Percentiles rank a stretch among this genome's conserved stretches.
These are phyloP conservation scores for Lactifluus subvellereus DNA, from an alignment of 768 basidiomycete genomes.

Conservation along the genomic window DNA sequence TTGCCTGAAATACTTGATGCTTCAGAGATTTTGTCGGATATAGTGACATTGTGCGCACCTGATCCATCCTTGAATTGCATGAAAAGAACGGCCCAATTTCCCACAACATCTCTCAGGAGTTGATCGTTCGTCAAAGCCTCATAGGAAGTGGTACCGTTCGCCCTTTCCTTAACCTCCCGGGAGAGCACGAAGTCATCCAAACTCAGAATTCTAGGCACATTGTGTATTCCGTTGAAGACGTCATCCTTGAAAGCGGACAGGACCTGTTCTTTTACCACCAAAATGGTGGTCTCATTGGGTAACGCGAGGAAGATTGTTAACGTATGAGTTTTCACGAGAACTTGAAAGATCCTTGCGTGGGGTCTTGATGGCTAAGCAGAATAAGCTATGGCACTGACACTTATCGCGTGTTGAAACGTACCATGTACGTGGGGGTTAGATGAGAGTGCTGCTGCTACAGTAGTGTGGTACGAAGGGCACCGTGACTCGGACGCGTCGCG, in stretches of 20 bases:
- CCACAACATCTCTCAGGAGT: constrained; percentile 45
- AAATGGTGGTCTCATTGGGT: constrained; percentile 48
- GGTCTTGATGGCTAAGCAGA: constrained; percentile 43
- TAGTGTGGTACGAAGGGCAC: not conserved
- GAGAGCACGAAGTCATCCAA: constrained; percentile 61
- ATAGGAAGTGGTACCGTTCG: constrained; percentile 44
- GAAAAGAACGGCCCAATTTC: constrained; percentile 63
- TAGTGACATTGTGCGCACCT: constrained; percentile 41
- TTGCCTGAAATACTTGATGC: constrained; percentile 35
- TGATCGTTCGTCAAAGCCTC: constrained; percentile 44
- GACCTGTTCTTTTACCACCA: constrained; percentile 55
- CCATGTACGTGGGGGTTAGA: constrained; percentile 9
- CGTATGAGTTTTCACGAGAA: constrained; percentile 71
- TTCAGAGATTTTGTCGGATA: not conserved
- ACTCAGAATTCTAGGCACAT: constrained; percentile 34
- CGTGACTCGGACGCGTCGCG: constrained; percentile 2
- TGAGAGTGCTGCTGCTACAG: not conserved
- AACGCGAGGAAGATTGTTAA: constrained; percentile 57
- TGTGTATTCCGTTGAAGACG: constrained; percentile 33
- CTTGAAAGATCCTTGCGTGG: constrained; percentile 57
- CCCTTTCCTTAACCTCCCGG: constrained; percentile 46
- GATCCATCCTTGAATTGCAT: constrained; percentile 58
- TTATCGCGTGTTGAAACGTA: not conserved
- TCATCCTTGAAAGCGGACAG: constrained; percentile 53
- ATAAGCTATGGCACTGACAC: not conserved